A percentile compares a stretch with the other conserved stretches of the same genome.
Evolutionary conservation across 495 filamentous ascomycete genomes (phyloP).

Genomic region (Usnea hakonensis): DNA sequence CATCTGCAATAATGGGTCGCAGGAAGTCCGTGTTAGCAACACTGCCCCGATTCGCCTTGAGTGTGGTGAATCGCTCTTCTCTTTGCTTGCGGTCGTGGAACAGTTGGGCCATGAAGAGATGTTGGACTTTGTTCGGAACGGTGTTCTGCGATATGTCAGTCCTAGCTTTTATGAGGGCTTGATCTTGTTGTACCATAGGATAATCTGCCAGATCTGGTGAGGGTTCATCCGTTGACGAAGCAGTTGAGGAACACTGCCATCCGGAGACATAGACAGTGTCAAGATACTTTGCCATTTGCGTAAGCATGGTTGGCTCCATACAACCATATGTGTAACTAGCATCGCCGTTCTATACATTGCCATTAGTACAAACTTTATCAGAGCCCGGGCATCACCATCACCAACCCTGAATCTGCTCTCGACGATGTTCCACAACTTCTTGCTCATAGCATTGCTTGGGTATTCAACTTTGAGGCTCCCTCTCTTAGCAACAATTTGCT

Average conservation of each 20-base stretch:
- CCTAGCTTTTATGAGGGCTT: not conserved
- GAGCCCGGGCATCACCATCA: not conserved
- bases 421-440: slow-evolving; percentile 91
- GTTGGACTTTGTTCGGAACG: slow-evolving; percentile 94
- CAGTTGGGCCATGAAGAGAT: slow-evolving; percentile 94
- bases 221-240: slow-evolving; percentile 87
- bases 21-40: slow-evolving; percentile 88
- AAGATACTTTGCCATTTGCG: slow-evolving; percentile 98
- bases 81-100: slow-evolving; percentile 99
- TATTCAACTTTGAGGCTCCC: slow-evolving; percentile 89
- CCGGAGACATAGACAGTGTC: slow-evolving; percentile 98
- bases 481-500: slow-evolving; percentile 93
- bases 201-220: slow-evolving; percentile 98
- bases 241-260: slow-evolving; percentile 97
- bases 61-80: slow-evolving; percentile 79
- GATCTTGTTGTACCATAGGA: slow-evolving; percentile 72
- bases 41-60: slow-evolving; percentile 61
- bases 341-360: slow-evolving; percentile 56
- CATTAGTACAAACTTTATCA: not conserved
- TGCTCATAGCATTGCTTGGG: slow-evolving; percentile 74
- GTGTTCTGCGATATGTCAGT: slow-evolving; percentile 58
- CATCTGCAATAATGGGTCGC: slow-evolving; percentile 92
- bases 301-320: slow-evolving; percentile 94
- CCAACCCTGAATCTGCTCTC: slow-evolving; percentile 75
- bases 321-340: slow-evolving; percentile 95